Evolutionary conservation across 306 rosid species (phyloP).

Genomic region (Pterocarpus santalinus): DNA sequence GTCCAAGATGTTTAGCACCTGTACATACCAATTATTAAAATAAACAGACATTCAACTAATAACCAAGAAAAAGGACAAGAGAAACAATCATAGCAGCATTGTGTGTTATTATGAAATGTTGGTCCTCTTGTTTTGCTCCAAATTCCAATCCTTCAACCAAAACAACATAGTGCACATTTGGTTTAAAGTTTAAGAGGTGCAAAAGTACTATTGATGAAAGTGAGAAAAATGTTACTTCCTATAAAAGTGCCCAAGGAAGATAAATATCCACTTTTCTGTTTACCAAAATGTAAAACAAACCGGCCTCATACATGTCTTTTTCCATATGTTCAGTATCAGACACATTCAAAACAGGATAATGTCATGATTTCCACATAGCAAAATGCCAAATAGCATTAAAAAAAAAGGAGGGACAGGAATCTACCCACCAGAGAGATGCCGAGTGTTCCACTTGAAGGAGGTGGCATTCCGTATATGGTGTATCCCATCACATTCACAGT

Average conservation of each 20-base stretch:
- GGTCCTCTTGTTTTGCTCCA: neutral
- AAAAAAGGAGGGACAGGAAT: conserved; percentile 34
- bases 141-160: conserved; percentile 10
- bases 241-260: too few species aligned
- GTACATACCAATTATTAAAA: conserved; percentile 41
- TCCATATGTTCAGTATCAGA: conserved; percentile 7
- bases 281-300: too few species aligned
- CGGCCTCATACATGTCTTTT: neutral
- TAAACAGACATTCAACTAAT: neutral
- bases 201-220: too few species aligned
- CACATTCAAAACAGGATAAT: neutral
- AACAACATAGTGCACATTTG: neutral
- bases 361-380: conserved; percentile 1
- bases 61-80: neutral
- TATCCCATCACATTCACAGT: conserved; percentile 70
- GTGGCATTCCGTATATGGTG: conserved; percentile 89
- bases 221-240: too few species aligned
- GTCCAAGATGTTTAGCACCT: conserved; percentile 79
- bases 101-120: conserved; percentile 2
- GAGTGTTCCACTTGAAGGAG: conserved; percentile 94
- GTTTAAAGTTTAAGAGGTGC: too few species aligned
- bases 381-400: conserved; percentile 7
- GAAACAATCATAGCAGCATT: conserved; percentile 6
- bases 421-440: conserved; percentile 73
- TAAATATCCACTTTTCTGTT: too few species aligned